Conservation (phyloP, 2,329 filamentous ascomycete species). For the Pseudogymnoascus sp. region DNA sequence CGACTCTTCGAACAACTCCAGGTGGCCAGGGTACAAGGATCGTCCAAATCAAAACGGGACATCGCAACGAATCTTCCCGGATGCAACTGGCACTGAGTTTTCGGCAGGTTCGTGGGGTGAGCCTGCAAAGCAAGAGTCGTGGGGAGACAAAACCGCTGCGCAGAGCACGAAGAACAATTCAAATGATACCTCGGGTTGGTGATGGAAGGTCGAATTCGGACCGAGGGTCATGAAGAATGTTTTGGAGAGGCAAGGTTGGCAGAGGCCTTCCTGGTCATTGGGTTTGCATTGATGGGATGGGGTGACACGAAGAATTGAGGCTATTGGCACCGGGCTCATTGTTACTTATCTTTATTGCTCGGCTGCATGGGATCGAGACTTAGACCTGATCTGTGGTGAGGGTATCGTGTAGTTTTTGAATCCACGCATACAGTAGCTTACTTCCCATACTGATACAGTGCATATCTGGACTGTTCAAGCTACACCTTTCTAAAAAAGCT, state of each 20-base stretch:
- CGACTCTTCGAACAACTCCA: slow-evolving; percentile 6
- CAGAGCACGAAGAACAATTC: slow-evolving; percentile 2
- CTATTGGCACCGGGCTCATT: neutral
- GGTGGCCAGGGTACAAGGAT: neutral
- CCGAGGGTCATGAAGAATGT: neutral
- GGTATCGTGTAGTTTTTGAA: neutral
- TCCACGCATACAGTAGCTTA: neutral
- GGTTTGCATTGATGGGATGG: neutral
- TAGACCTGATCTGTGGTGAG: neutral
- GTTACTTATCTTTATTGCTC: neutral
- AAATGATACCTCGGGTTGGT: neutral
- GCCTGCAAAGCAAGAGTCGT: neutral
- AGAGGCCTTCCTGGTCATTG: neutral
- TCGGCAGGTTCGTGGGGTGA: slow-evolving; percentile 16
- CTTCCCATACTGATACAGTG: neutral
- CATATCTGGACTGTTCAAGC: neutral
- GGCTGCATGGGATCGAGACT: neutral
- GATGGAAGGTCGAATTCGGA: neutral
- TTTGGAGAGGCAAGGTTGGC: neutral
- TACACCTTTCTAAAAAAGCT: neutral
- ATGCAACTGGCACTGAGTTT: slow-evolving; percentile 12
- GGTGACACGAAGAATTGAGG: neutral
- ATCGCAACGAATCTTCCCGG: neutral
- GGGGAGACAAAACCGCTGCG: slow-evolving; percentile 8
- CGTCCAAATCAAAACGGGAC: slow-evolving; percentile 4